These are phyloP conservation scores for Xylaria sp. DNA, from an alignment of 2,329 filamentous ascomycete genomes.

Conservation along the genomic window DNA sequence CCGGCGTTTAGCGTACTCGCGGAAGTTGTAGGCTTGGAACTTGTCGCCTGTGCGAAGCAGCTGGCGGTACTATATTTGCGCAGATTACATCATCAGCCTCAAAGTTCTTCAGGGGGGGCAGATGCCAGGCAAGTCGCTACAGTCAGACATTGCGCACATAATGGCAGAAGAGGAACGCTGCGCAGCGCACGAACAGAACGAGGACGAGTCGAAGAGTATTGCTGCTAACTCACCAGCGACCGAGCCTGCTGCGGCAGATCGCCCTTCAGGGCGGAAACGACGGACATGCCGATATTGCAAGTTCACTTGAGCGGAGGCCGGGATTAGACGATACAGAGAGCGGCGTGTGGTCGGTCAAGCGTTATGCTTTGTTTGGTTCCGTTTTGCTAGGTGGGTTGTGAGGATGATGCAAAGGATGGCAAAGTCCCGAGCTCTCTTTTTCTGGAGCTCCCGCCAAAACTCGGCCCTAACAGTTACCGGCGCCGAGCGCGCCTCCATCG, in stretches of 20 bases:
- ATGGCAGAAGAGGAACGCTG: background rate
- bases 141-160: no score
- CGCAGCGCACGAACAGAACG: slow-evolving; percentile 11
- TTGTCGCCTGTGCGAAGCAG: slow-evolving; percentile 86
- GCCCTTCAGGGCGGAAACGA: slow-evolving; percentile 58
- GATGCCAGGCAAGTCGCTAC: background rate
- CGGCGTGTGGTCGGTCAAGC: background rate
- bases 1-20: slow-evolving; percentile 92
- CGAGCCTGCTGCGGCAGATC: slow-evolving; percentile 68
- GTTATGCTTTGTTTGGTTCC: background rate
- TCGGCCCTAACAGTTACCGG: slow-evolving; percentile 44
- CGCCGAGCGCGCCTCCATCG: slow-evolving; percentile 42
- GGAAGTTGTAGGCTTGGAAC: slow-evolving; percentile 96
- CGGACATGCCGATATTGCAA: slow-evolving; percentile 44
- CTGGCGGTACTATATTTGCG: slow-evolving; percentile 79
- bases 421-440: slow-evolving; percentile 21
- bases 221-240: slow-evolving; percentile 60
- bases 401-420: slow-evolving; percentile 34
- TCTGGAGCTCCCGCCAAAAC: slow-evolving; percentile 30
- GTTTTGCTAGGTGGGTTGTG: slow-evolving; percentile 13
- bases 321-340: background rate
- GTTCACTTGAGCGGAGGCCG: background rate
- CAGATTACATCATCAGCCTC: slow-evolving; percentile 23
- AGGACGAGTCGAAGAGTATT: background rate
- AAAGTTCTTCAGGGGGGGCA: background rate